Base-by-base conservation (phyloP, 169 alveolate genomes). In the Plasmodium malariae region DNA sequence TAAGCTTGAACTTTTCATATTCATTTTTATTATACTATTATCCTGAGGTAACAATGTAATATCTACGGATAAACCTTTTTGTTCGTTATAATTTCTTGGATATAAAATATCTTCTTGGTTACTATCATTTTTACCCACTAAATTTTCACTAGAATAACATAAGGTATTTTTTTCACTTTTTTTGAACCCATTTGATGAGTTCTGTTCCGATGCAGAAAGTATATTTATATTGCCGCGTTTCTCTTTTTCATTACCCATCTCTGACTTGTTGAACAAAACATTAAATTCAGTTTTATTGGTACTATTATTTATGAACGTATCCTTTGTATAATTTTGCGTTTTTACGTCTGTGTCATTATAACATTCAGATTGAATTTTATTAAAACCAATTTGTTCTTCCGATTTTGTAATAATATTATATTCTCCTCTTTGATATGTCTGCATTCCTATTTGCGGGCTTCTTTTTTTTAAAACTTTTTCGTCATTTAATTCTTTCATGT, bases 61-160 rank as follows among this genome's bases (percentile, higher is more conserved):
- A 43, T 76, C 65, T 40, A 14, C 60, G 14, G 70, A 60, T 63
- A 68, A 67, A 65, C 51, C n/a, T n/a, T 76, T 63, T 32, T 76
- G 5, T 21, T n/a, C 62, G 60, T 76, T 60, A 73, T 30, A 48
- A 73, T 57, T 21, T 19, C 57, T 14, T 48, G 36, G 37, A 54
- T 55, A 55, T 73, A 49, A 73, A 57, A 55, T 43, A 43, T 55
- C 14, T 55, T 73, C 49, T 26, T 55, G 24, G 17, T 73, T 59
- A 26, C 24, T 37, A 12, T 55, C 59, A 19, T 62, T 37, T 30
- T 37, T 36, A 9, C 28, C n/a, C 34, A 43, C 12, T 19, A 63
- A 30, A 55, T 54, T 40, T 30, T 30, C 40, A 9, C 11, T 54
- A 24, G 11, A 7, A 19, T 65, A 9, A 40, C n/a, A 40, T 40